phyloP scores from a whole-genome alignment of 1,284 basidiomycete species.

The Apiotrichum siamense region DNA sequence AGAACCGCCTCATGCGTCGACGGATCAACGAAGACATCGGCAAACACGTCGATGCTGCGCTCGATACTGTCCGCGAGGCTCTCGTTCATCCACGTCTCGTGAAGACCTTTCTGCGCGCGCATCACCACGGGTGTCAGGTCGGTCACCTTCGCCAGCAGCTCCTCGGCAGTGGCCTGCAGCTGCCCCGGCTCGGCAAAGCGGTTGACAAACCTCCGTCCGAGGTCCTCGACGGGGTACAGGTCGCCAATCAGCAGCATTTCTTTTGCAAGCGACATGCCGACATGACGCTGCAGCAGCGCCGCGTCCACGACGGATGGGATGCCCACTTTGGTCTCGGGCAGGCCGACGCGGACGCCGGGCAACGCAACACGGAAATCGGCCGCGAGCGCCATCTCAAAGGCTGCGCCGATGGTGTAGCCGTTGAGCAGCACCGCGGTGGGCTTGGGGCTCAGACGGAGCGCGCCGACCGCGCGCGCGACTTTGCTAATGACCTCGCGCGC shows the following conservation, averaged over 20 bases:
- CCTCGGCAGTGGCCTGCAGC: background rate
- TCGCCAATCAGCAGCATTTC: slow-evolving; percentile 19
- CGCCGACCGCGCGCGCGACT: slow-evolving; percentile 10
- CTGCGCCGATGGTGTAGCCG: slow-evolving; percentile 16
- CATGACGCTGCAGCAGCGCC: slow-evolving; percentile 11
- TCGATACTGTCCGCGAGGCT: slow-evolving; percentile 4
- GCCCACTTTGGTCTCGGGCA: slow-evolving; percentile 20
- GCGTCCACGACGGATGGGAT: slow-evolving; percentile 16
- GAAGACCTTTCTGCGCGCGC: slow-evolving; percentile 16
- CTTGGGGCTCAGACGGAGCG: slow-evolving; percentile 8
- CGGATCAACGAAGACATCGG: slow-evolving; percentile 9
- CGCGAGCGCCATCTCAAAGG: slow-evolving; percentile 18
- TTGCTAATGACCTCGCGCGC: slow-evolving; percentile 7
- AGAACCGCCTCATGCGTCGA: slow-evolving; percentile 13
- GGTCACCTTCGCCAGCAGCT: slow-evolving; percentile 11
- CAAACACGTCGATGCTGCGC: slow-evolving; percentile 14
- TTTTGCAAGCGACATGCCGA: slow-evolving; percentile 9
- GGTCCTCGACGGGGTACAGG: slow-evolving; percentile 6
- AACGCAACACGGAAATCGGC: slow-evolving; percentile 12
- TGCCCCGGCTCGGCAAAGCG: background rate
- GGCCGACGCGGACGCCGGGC: slow-evolving; percentile 1
- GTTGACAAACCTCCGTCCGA: slow-evolving; percentile 9
- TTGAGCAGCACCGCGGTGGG: slow-evolving; percentile 16
- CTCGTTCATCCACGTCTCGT: slow-evolving; percentile 14
- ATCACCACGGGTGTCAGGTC: slow-evolving; percentile 16